Percentiles rank a stretch among this genome's conserved stretches.
Conservation (phyloP, 305 asterid genomes). For the Withania somnifera region DNA sequence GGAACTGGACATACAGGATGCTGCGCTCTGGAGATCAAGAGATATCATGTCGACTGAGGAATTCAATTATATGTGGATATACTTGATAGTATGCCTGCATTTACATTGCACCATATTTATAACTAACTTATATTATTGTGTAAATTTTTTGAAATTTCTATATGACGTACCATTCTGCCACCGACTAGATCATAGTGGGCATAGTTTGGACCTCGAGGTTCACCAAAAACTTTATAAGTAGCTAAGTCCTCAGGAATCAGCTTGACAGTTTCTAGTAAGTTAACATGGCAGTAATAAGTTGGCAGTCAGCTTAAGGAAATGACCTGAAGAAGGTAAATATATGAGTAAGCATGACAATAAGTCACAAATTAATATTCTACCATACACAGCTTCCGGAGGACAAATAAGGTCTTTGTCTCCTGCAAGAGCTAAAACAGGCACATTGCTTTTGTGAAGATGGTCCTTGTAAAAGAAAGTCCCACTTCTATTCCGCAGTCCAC, state of each 20-base stretch:
- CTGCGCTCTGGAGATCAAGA: neutral
- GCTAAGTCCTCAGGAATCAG: slow-evolving; percentile 57
- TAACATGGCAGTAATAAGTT: neutral
- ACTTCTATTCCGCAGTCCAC: slow-evolving; percentile 75
- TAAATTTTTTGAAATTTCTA: neutral
- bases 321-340: neutral
- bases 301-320: slow-evolving; percentile 12
- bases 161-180: slow-evolving; percentile 54
- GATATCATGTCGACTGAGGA: slow-evolving; percentile 41
- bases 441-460: slow-evolving; percentile 48
- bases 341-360: slow-evolving; percentile 7
- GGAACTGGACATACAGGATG: neutral
- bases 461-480: slow-evolving; percentile 71
- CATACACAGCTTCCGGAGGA: slow-evolving; percentile 87
- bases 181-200: slow-evolving; percentile 96
- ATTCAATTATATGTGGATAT: slow-evolving; percentile 58
- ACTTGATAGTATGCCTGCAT: slow-evolving; percentile 68
- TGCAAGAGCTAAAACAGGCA: slow-evolving; percentile 77
- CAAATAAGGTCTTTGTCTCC: slow-evolving; percentile 89
- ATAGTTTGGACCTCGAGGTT: slow-evolving; percentile 73
- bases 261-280: slow-evolving; percentile 50
- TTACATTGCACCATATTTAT: neutral
- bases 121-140: neutral
- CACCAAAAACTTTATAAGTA: slow-evolving; percentile 68
- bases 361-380: slow-evolving; percentile 15